A percentile compares a stretch with the other conserved stretches of the same genome.
phyloP scores from a whole-genome alignment of 73 alveolate genomes.

The Paramecium sonneborni region DNA sequence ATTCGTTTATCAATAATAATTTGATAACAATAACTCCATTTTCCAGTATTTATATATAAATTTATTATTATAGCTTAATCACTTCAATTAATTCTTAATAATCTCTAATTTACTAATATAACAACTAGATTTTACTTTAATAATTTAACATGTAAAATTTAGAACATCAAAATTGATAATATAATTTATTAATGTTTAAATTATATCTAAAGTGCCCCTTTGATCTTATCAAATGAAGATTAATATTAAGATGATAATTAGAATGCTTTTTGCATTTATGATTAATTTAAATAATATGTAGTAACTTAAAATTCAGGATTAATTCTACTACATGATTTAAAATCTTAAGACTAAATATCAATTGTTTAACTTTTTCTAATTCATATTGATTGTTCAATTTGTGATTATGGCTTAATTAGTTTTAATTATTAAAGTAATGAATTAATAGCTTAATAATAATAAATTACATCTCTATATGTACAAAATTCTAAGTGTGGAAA shows the following conservation, averaged over 20 bases:
- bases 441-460: no score
- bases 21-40: not conserved
- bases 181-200: not conserved
- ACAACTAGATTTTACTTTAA: not conserved
- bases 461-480: not conserved
- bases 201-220: not conserved
- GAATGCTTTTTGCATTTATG: not conserved
- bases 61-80: no score
- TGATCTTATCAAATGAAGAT: no score
- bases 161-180: no score
- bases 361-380: no score
- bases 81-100: no score
- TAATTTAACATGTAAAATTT: not conserved
- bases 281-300: no score
- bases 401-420: not conserved
- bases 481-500: not conserved
- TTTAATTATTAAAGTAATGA: no score
- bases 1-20: not conserved
- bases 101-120: not conserved
- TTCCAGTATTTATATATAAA: not conserved
- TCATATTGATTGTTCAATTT: not conserved
- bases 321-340: no score
- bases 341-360: no score
- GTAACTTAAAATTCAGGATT: not conserved
- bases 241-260: not conserved